Base-by-base conservation (phyloP, 2,329 filamentous ascomycete genomes). In the Phialophora macrospora region DNA sequence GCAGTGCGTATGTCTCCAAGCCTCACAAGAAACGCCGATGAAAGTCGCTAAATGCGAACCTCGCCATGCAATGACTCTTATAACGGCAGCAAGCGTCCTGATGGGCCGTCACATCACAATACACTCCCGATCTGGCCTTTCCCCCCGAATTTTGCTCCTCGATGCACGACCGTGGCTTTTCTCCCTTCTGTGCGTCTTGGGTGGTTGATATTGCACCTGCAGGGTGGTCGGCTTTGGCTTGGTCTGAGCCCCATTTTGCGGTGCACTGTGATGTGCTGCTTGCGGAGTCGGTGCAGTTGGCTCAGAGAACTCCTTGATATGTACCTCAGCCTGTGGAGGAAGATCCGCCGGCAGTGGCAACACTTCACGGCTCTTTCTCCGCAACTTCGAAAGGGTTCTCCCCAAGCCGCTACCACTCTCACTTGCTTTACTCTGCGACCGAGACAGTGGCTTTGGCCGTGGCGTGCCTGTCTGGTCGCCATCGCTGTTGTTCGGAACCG, bases 81-180 rank as follows among this genome's bases (percentile, higher is more conserved):
- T 0, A 44, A n/a, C 38, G 6, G 17, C 7, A 44, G 6, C 17
- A 44, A 44, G 38, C 4, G 38, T 44, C 17, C 38, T 14, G 26
- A 14, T 5, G 6, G 1, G 26, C 26, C 26, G 20, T 75, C 72
- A 80, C 78, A 80, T 81, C 48, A 80, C 72, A 62, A 72, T 62
- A 71, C 80, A 82, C 68, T 82, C 80, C 56, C 80, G 74, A 49
- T 82, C 80, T 8, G 77, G 74, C 48, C 75, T 74, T 46, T 74
- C 75, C 51, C 64, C 64, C 44, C 70, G 68, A 44, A 58, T 58
- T 57, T 67, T 73, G 30, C 67, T 69, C 51, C 65, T 71, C 8
- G 70, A 66, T 24, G 69, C 60, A 20, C 65, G 65, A 32, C 69
- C 72, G 56, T 70, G 74, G 57, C 72, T 73, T 71, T 75, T 79